Base-by-base conservation (phyloP, 768 basidiomycete species). In the Mycena galericulata region DNA sequence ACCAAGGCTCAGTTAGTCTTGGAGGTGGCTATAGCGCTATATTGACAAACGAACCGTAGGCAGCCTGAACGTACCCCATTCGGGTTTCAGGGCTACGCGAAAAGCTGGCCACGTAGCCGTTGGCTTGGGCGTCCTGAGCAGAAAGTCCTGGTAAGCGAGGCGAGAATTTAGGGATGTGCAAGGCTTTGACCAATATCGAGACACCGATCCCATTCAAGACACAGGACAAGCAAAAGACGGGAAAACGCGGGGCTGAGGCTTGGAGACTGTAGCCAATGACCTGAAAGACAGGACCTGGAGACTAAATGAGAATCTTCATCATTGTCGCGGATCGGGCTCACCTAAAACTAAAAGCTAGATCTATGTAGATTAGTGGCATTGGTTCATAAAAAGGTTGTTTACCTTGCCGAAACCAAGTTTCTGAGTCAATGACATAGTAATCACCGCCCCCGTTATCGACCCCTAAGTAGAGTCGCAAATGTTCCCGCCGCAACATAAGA, bases 21-120 rank as follows among this genome's bases (percentile, higher is more conserved):
- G 49, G 53, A 46, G 29, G 22, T 29, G 46, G 41, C 18, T 9
- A 24, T 50, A 59, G 34, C 20, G 8, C 20, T 9, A 41, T 20
- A 22, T n/a, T 24, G 18, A 38, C 9, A 2, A 17, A 43, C 49
- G 55, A n/a, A 68, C 70, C 70, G 27, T 68, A 72, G 2, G 70
- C 63, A 0, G 85, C 86, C 68, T 88, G 84, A 17, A 88, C 67
- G 24, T 89, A 71, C 2, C 88, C 84, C 79, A 90, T 86, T 71
- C 88, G 88, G 4, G 75, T 73, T 27, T 82, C 76, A 8, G 83
- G 77, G 51, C 85, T 81, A 12, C 82, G 75, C 62, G 80, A 77
- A 14, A 88, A 74, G 57, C 77, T 80, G 27, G 86, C 86, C 6
- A 89, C 83, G 66, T 82, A 89, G 4, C 83, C 85, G 68, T 88